Base-by-base conservation (phyloP, 2,329 filamentous ascomycete species). In the Ascochyta fabae region DNA sequence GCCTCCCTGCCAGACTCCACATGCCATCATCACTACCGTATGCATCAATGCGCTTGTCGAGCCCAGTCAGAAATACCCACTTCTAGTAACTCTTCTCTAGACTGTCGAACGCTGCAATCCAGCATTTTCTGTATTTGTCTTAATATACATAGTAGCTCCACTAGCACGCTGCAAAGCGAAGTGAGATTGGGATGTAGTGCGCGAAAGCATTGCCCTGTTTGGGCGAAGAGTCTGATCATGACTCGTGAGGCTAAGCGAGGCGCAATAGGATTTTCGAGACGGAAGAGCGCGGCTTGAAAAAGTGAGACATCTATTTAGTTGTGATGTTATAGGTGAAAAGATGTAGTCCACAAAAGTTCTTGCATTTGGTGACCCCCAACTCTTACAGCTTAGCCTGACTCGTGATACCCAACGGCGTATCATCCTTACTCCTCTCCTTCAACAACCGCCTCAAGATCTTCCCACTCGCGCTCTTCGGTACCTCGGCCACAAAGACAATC, bases 391-490 rank as follows among this genome's bases (percentile, higher is more conserved):
- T 68, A 9, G 64, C 56, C 45, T 51, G 58, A 6, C 24, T 24
- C 10, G 16, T 38, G 22, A 66, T 35, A n/a, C 64, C 66, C 19
- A 68, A 24, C 2, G 58, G 53, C 24, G 40, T 46, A 56, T 68
- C 66, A 8, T 34, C 39, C 23, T 61, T 62, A 29, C 53, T 56
- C 27, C 64, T 53, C 41, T 65, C 66, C 50, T 69, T 69, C 19
- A 69, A 35, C 31, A 68, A 27, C 2, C 66, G 45, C 22, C 79
- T 68, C 59, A 81, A 49, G 44, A 81, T 81, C 73, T 81, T 81
- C 4, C 79, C 79, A 50, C 73, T 77, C 13, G 75, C 73, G 34
- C 74, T 78, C 73, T 81, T 81, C 1, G 79, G 79, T 24, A 81
- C 77, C 58, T 78, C 77, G 10, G 77, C 73, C 3, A 79, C 68